phyloP scores from a whole-genome alignment of 441 rosid species.

The Syzygium malaccense region DNA sequence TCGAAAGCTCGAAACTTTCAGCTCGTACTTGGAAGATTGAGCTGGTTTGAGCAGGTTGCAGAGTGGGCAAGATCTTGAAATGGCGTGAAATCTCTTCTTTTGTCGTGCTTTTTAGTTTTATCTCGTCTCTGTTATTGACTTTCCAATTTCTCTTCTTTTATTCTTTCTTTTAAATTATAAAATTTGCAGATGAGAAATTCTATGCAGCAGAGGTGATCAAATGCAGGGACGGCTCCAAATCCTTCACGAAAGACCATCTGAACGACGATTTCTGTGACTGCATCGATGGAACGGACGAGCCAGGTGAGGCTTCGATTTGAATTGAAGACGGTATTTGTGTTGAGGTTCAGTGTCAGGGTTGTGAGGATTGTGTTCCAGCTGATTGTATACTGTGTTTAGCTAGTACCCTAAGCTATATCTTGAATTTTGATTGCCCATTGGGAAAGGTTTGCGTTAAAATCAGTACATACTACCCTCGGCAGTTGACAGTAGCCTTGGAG shows the following conservation, averaged over 20 bases:
- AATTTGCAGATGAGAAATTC: conserved; percentile 52
- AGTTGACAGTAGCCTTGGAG: background rate
- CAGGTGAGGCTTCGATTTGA: conserved; percentile 36
- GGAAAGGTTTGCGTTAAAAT: background rate
- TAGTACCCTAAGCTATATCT: background rate
- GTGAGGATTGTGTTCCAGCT: background rate
- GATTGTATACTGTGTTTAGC: background rate
- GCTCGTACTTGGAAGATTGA: background rate
- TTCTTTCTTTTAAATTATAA: background rate
- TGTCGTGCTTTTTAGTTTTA: background rate
- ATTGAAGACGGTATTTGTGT: background rate
- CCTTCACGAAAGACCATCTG: conserved; percentile 63
- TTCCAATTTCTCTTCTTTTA: background rate
- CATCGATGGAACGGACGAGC: conserved; percentile 90
- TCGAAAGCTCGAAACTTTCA: background rate
- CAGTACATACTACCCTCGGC: background rate
- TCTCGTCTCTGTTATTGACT: background rate
- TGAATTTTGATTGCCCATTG: background rate
- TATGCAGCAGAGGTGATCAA: conserved; percentile 51
- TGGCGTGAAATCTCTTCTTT: background rate
- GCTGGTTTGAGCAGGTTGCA: background rate
- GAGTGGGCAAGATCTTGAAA: background rate
- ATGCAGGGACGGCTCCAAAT: conserved; percentile 83
- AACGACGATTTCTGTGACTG: conserved; percentile 93
- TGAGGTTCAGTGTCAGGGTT: background rate